Base-by-base conservation (phyloP, 257 asterid genomes). In the Apocynum venetum region DNA sequence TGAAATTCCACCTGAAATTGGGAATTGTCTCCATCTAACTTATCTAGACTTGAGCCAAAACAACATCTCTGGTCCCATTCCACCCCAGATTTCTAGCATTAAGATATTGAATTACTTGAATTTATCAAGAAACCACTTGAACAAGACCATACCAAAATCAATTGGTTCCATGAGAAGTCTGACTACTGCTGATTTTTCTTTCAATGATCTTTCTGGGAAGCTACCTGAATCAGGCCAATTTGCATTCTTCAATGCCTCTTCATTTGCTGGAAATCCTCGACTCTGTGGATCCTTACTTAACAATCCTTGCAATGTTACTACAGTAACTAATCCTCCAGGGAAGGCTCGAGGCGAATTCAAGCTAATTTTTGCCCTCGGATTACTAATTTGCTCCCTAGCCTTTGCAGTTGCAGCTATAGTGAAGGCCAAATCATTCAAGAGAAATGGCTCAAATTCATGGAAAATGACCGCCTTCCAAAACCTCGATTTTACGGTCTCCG, bases 161-260 rank as follows among this genome's bases (percentile, higher is more conserved):
- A 81, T 95, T 38, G 94, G 85, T 48, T 60, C 90, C 12, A 84
- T 95, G 94, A 93, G 87, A 73, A 95, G 98, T 86, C 96, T 95
- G 76, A 92, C 98, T 2, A 91, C 91, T 14, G 98, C 95, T 2
- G 98, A 95, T 80, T 95, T 95, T 75, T 92, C 98, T 2, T 95
- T 87, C 92, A 95, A 95, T 77, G 85, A 95, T 63, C 89, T 95
- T 41, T 89, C 96, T 0, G 98, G 98, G 0, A 85, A 87, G 83
- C 85, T 95, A 1, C 98, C 98, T 0, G 98, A 95, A 78, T 79
- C 92, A 2, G 98, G 97, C 72, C 97, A 91, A 73, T 94, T 91
- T 75, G 84, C 87, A 0, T 92, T 91, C 85, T 91, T 94, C 88
- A 92, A 91, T 46, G 91, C 93, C 0, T 79, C 96, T 0, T 90